These are phyloP conservation scores for Citropsis articulata DNA, from an alignment of 345 rosid species.

Conservation along the genomic window DNA sequence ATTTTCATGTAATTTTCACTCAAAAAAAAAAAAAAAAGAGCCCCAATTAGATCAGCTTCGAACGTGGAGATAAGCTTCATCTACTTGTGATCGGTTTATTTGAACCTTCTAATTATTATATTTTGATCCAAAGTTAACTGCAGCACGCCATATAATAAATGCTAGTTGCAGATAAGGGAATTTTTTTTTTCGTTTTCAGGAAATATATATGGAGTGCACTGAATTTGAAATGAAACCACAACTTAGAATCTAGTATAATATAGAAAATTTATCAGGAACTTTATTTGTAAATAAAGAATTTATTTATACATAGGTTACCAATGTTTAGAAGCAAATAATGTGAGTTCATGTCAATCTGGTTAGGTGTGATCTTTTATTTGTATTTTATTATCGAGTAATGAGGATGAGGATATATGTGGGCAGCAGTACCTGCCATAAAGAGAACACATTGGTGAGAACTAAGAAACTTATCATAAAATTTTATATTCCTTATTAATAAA, in stretches of 20 bases:
- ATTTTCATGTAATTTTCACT: background rate
- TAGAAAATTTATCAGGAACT: background rate
- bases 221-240: background rate
- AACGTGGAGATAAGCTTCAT: background rate
- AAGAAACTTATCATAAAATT: background rate
- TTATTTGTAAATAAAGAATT: background rate
- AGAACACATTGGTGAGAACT: background rate
- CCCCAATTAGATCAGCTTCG: background rate
- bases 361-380: constrained; percentile 7
- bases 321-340: constrained; percentile 5
- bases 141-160: background rate
- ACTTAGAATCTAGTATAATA: background rate
- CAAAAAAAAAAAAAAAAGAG: background rate
- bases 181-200: background rate
- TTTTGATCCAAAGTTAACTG: background rate
- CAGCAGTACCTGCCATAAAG: background rate
- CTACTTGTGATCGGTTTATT: background rate
- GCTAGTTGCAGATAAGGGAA: background rate
- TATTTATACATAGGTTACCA: background rate
- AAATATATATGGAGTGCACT: background rate
- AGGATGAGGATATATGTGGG: background rate
- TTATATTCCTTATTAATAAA: background rate
- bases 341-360: constrained; percentile 9
- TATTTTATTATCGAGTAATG: background rate
- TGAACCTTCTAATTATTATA: background rate